Percentiles rank a stretch among this genome's conserved stretches.
Conservation (phyloP, 257 asterid genomes). For the Coffea eugenioides region DNA sequence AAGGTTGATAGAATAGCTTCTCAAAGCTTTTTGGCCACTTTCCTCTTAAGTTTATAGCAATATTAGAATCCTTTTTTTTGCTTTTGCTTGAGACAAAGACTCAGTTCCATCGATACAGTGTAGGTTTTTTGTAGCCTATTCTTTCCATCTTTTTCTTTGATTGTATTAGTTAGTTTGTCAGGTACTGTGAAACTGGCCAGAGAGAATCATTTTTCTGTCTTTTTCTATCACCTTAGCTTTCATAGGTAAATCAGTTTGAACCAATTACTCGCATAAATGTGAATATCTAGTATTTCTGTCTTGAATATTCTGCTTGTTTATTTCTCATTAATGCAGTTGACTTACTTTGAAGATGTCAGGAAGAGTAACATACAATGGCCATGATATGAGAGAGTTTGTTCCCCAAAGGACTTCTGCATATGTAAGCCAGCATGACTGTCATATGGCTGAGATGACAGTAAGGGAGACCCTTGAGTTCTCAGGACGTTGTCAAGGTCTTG, state of each 20-base stretch:
- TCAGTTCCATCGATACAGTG: no score
- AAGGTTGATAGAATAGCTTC: no score
- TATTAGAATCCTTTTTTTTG: no score
- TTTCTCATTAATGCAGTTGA: conserved; percentile 9
- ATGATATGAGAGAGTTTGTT: conserved; percentile 77
- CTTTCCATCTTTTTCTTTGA: no score
- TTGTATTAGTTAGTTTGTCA: no score
- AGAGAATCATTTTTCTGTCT: no score
- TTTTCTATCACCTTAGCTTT: background rate
- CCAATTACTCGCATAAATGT: no score
- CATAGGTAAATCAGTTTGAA: background rate
- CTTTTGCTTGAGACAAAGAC: no score
- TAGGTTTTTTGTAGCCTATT: no score
- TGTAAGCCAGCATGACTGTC: conserved; percentile 88
- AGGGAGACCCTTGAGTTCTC: conserved; percentile 88
- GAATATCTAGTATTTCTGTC: background rate
- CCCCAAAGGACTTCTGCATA: conserved; percentile 90
- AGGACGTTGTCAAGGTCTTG: conserved; percentile 90
- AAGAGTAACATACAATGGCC: conserved; percentile 82
- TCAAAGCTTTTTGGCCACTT: no score
- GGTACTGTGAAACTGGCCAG: no score
- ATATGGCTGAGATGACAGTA: conserved; percentile 90
- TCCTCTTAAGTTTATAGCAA: no score
- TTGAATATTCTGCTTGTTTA: background rate
- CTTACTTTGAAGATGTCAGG: conserved; percentile 73